phyloP scores from a whole-genome alignment of 371 early-diverging fungal genomes.

The Apophysomyces variabilis region DNA sequence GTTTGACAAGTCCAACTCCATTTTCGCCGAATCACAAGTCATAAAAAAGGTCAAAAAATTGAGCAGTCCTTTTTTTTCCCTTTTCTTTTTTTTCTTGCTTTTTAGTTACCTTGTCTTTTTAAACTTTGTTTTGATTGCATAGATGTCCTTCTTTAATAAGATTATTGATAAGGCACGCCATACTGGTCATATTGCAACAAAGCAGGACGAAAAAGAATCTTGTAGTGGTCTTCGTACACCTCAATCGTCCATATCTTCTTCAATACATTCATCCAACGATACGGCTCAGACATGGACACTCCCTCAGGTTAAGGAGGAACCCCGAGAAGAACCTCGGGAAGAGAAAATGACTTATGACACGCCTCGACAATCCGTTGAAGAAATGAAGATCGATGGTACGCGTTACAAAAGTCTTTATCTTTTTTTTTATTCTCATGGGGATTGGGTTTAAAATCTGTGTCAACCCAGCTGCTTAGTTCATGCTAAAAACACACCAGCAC shows the following conservation, averaged over 20 bases:
- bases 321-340: conserved; percentile 8
- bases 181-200: background rate
- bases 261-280: conserved; percentile 8
- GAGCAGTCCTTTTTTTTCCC: conserved; percentile 18
- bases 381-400: conserved; percentile 1
- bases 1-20: background rate
- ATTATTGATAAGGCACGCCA: conserved; percentile 28
- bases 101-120: conserved; percentile 6
- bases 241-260: conserved; percentile 9
- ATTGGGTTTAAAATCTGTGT: too few relatives aligned
- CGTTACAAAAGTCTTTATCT: background rate
- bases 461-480: background rate
- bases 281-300: background rate
- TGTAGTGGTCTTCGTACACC: conserved; percentile 4
- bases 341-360: conserved; percentile 7
- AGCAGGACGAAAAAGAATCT: background rate
- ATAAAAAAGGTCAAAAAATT: conserved; percentile 2
- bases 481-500: background rate
- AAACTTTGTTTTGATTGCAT: background rate
- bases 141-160: conserved; percentile 31
- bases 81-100: conserved; percentile 10
- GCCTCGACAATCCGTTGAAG: background rate
- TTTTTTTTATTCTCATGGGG: background rate
- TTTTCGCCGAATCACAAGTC: background rate
- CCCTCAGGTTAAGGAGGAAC: conserved; percentile 10